Base-by-base conservation (phyloP, 2,329 filamentous ascomycete genomes). In the Huntiella bhutanensis region DNA sequence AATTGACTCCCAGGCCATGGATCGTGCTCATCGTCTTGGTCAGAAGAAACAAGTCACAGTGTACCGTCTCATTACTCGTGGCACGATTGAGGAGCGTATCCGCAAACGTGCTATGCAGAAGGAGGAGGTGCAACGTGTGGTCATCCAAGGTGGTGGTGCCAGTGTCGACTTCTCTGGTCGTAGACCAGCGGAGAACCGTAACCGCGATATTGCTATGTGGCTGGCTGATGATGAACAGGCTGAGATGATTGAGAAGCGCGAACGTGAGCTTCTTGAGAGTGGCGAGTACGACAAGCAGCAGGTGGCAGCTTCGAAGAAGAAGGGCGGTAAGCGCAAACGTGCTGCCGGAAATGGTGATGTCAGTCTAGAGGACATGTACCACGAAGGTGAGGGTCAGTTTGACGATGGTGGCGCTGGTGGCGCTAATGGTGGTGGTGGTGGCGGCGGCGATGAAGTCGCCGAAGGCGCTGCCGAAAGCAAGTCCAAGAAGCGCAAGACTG, bases 381-480 rank as follows among this genome's bases (percentile, higher is more conserved):
- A 98, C 60, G 91, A 98, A 71, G 91, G 91, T 94, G 91, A 98
- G 70, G 91, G 91, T 50, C 78, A 94, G 60, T 98, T 98, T 63
- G 88, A 96, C 55, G 86, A 93, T 59, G 72, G 70, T 55, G 81
- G 79, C 54, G 91, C 93, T 57, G 60, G 61, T 17, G 92, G 83
- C 54, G 91, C 93, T 58, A 60, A 60, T 22, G 91, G 83, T 2
- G 39, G 28, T 22, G 44, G 33, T 28, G 91, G 87, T 33, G 78
- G 86, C 1, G 85, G 87, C 33, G 78, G 86, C 1, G 85, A 83
- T 3, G 95, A 91, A 1, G 87, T 86, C 0, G 71, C 81, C 8
- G 75, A 76, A 43, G 65, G 60, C 3, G 64, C 64, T 36, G 69
- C 72, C 12, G 59, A 71, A 33, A 57, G 61, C 33, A 68, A 65